These are phyloP conservation scores for Monascus purpureus DNA, from an alignment of 495 filamentous ascomycete genomes.

Conservation along the genomic window DNA sequence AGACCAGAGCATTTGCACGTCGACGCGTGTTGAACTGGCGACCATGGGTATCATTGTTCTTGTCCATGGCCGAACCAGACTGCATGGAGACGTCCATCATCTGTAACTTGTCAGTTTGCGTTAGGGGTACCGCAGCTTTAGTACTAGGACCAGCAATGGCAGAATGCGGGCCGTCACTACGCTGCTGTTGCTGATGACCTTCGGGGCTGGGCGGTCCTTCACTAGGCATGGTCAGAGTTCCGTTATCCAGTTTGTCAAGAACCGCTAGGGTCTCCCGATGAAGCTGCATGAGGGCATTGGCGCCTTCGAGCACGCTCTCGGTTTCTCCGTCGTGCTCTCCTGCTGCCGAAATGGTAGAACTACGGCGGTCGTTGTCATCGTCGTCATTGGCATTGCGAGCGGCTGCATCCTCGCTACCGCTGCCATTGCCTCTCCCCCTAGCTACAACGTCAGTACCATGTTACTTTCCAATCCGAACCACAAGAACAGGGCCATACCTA, in stretches of 20 bases:
- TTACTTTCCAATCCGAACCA: constrained; percentile 3
- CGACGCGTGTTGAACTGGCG: no score
- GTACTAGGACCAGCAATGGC: not conserved
- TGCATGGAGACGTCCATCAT: no score
- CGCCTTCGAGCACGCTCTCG: not conserved
- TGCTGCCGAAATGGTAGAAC: not conserved
- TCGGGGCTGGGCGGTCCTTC: no score
- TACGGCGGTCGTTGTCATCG: not conserved
- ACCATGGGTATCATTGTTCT: no score
- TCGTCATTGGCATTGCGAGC: no score
- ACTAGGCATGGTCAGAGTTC: not conserved
- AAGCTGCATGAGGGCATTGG: not conserved
- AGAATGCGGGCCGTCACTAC: no score
- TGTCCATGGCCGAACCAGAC: no score
- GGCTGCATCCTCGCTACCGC: not conserved
- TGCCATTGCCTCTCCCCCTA: not conserved
- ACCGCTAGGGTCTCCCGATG: not conserved
- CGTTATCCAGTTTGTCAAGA: not conserved
- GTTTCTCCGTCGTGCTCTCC: not conserved
- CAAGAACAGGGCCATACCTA: constrained; percentile 13
- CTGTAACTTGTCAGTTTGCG: no score
- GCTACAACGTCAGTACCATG: not conserved
- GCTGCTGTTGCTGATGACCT: no score
- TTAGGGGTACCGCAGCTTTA: not conserved
- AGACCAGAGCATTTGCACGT: no score